phyloP scores from a whole-genome alignment of 2,329 filamentous ascomycete genomes.

The Penicillium rolfsii region DNA sequence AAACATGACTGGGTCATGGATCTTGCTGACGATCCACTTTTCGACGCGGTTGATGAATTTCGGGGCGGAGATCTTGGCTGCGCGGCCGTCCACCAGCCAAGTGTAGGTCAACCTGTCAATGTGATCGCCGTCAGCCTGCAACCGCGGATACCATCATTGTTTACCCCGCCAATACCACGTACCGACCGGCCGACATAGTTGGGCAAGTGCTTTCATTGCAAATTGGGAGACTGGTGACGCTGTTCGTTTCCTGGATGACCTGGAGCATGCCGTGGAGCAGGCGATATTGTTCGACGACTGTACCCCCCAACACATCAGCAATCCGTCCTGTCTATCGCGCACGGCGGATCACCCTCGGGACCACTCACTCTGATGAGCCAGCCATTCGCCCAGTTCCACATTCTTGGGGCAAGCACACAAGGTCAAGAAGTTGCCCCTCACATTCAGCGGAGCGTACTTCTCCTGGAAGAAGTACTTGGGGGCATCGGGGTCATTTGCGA shows the following conservation, averaged over 20 bases:
- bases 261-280: constrained; percentile 87
- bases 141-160: constrained; percentile 9
- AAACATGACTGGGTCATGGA: constrained; percentile 86
- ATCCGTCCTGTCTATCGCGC: background rate
- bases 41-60: constrained; percentile 96
- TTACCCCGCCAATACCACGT: constrained; percentile 51
- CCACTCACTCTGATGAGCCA: constrained; percentile 83
- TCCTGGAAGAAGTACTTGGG: constrained; percentile 57
- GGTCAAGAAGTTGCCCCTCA: constrained; percentile 97
- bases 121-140: constrained; percentile 21
- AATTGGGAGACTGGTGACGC: constrained; percentile 71
- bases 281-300: constrained; percentile 91
- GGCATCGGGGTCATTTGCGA: constrained; percentile 46
- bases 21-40: constrained; percentile 95
- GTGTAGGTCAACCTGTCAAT: constrained; percentile 81
- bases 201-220: constrained; percentile 85
- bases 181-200: constrained; percentile 93
- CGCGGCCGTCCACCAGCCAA: constrained; percentile 87
- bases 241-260: constrained; percentile 83
- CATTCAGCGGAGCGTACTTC: constrained; percentile 75
- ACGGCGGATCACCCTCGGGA: background rate
- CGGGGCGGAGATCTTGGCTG: constrained; percentile 86
- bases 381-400: constrained; percentile 92
- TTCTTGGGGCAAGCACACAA: constrained; percentile 90
- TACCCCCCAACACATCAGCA: constrained; percentile 19